phyloP scores from a whole-genome alignment of 176 grass and related monocot genomes.

The Raddia guianensis region DNA sequence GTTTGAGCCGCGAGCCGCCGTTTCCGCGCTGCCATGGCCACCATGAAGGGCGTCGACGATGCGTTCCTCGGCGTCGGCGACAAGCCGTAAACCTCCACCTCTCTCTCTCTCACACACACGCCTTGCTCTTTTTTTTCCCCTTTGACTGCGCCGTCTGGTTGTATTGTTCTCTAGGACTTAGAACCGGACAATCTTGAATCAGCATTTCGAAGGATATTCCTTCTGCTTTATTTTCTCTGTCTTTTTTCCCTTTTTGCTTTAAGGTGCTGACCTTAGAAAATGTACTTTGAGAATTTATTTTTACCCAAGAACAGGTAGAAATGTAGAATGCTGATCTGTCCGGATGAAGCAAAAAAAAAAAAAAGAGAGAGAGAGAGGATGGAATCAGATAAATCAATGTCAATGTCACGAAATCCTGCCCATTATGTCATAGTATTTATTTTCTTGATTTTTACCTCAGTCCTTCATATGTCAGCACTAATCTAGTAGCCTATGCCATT shows the following conservation, averaged over 20 bases:
- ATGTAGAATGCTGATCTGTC: neutral
- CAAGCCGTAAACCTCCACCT: conserved; percentile 45
- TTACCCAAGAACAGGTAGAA: neutral
- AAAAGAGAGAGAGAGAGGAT: neutral
- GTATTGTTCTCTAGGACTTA: conserved; percentile 16
- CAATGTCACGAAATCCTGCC: neutral
- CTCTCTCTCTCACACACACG: neutral
- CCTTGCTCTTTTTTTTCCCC: conserved; percentile 26
- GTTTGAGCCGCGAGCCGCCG: too few relatives aligned
- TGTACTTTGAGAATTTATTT: neutral
- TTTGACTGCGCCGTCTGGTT: neutral
- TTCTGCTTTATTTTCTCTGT: neutral
- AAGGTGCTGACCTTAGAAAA: neutral
- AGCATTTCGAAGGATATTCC: conserved; percentile 33
- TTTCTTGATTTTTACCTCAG: neutral
- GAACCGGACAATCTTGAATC: conserved; percentile 35
- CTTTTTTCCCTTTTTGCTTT: neutral
- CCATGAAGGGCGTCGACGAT: conserved; percentile 77
- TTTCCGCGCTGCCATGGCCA: neutral
- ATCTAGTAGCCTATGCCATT: conserved; percentile 9
- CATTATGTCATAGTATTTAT: neutral
- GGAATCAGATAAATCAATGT: neutral
- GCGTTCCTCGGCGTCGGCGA: conserved; percentile 73
- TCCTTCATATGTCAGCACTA: neutral
- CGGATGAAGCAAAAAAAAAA: neutral